Evolutionary conservation across 805 yeast genomes (phyloP).

Genomic region (Nakazawaea molendinolei): DNA sequence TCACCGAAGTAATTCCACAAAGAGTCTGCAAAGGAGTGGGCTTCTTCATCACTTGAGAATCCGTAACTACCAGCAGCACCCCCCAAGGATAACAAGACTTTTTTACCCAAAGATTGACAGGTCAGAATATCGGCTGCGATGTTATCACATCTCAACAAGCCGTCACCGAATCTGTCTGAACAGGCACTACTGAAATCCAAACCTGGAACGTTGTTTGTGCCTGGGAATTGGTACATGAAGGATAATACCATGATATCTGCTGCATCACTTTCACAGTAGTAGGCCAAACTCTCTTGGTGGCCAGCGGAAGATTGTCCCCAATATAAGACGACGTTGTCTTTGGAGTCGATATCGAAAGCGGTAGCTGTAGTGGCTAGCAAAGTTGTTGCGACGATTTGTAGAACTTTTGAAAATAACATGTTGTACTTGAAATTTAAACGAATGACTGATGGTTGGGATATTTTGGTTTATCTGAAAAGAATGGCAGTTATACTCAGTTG

Average conservation of each 20-base stretch:
- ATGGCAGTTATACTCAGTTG: slow-evolving; percentile 9
- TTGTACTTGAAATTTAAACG: neutral
- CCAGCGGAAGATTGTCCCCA: slow-evolving; percentile 91
- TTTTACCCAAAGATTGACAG: slow-evolving; percentile 77
- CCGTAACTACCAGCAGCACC: slow-evolving; percentile 63
- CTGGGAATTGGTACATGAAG: slow-evolving; percentile 60
- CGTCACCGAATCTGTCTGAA: slow-evolving; percentile 31
- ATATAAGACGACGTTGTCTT: slow-evolving; percentile 65
- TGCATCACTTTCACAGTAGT: slow-evolving; percentile 61
- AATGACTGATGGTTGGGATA: neutral
- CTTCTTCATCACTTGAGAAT: slow-evolving; percentile 43
- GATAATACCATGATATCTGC: slow-evolving; percentile 71
- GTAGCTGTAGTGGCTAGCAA: slow-evolving; percentile 14
- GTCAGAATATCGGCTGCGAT: slow-evolving; percentile 58
- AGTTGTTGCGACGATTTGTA: slow-evolving; percentile 12
- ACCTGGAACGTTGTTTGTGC: slow-evolving; percentile 27
- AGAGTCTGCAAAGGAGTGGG: slow-evolving; percentile 50
- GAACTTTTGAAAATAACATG: slow-evolving; percentile 3
- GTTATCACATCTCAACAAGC: slow-evolving; percentile 32
- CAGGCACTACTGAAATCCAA: slow-evolving; percentile 56
- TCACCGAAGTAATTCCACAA: slow-evolving; percentile 60
- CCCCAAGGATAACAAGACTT: slow-evolving; percentile 70
- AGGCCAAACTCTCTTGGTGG: slow-evolving; percentile 35
- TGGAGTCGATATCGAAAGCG: slow-evolving; percentile 30
- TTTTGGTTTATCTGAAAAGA: neutral